Conservation (phyloP, 2,329 filamentous ascomycete genomes). For the Mycosphaerella arachidis region DNA sequence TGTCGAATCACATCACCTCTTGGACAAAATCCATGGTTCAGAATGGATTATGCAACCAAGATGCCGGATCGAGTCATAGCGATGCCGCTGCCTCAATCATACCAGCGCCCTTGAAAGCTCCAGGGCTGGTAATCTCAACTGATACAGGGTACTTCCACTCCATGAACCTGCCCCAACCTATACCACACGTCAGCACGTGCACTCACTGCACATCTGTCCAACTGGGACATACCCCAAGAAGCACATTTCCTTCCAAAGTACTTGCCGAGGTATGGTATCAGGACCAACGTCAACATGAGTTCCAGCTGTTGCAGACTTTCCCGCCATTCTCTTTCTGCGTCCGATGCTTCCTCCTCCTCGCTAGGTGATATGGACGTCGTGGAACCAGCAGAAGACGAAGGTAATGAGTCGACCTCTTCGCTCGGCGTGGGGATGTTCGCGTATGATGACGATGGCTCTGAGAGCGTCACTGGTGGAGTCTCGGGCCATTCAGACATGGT, state of each 20-base stretch:
- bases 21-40: no score
- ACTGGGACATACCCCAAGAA: slow-evolving; percentile 76
- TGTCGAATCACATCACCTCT: no score
- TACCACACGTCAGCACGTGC: slow-evolving; percentile 20
- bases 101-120: slow-evolving; percentile 44
- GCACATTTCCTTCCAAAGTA: slow-evolving; percentile 92
- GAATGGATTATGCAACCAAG: background rate
- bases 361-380: slow-evolving; percentile 47
- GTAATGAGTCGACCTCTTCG: slow-evolving; percentile 48
- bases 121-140: slow-evolving; percentile 50
- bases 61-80: slow-evolving; percentile 19
- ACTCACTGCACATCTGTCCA: background rate
- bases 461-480: slow-evolving; percentile 21
- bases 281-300: slow-evolving; percentile 85
- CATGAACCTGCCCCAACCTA: slow-evolving; percentile 92
- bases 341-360: slow-evolving; percentile 54
- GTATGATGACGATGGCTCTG: slow-evolving; percentile 46
- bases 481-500: slow-evolving; percentile 1
- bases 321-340: slow-evolving; percentile 93
- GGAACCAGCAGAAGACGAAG: slow-evolving; percentile 47
- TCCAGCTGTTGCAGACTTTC: slow-evolving; percentile 91
- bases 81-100: slow-evolving; percentile 45
- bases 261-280: slow-evolving; percentile 91
- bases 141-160: slow-evolving; percentile 87
- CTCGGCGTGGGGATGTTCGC: slow-evolving; percentile 45